phyloP scores from a whole-genome alignment of 805 yeast genomes.

The Schwanniomyces pseudopolymorphus region DNA sequence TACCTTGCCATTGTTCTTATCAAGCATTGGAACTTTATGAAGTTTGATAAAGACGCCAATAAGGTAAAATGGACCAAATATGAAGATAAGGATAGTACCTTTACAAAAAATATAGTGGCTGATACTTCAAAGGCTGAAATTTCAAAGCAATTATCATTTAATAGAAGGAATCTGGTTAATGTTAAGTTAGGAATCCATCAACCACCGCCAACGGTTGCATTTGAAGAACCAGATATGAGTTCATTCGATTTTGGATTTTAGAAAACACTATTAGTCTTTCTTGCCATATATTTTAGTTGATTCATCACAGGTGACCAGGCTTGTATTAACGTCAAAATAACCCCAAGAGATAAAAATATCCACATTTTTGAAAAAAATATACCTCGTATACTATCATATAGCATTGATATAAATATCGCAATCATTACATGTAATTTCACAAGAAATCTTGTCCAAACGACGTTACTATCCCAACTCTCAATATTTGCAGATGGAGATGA shows the following conservation, averaged over 20 bases:
- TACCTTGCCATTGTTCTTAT: conserved; percentile 63
- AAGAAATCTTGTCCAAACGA: conserved; percentile 7
- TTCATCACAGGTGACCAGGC: conserved; percentile 12
- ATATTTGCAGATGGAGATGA: neutral
- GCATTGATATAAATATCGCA: conserved; percentile 16
- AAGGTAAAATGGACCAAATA: conserved; percentile 5
- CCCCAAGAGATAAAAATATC: conserved; percentile 16
- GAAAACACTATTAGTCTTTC: neutral
- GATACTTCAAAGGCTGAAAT: neutral
- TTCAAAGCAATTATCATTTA: neutral
- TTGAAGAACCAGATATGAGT: conserved; percentile 77
- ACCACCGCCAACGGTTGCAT: conserved; percentile 53
- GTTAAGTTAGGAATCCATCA: neutral
- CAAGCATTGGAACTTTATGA: conserved; percentile 63
- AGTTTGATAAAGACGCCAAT: conserved; percentile 9
- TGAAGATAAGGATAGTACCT: neutral
- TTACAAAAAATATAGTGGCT: neutral
- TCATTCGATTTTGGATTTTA: conserved; percentile 53
- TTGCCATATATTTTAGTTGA: conserved; percentile 3
- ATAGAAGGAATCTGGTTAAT: neutral
- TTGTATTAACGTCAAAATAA: conserved; percentile 11
- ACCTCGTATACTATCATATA: conserved; percentile 14
- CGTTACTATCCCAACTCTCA: neutral
- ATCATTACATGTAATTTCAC: conserved; percentile 14
- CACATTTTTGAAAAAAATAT: conserved; percentile 15